phyloP scores from a whole-genome alignment of 768 basidiomycete genomes.

The Suillus bovinus region DNA sequence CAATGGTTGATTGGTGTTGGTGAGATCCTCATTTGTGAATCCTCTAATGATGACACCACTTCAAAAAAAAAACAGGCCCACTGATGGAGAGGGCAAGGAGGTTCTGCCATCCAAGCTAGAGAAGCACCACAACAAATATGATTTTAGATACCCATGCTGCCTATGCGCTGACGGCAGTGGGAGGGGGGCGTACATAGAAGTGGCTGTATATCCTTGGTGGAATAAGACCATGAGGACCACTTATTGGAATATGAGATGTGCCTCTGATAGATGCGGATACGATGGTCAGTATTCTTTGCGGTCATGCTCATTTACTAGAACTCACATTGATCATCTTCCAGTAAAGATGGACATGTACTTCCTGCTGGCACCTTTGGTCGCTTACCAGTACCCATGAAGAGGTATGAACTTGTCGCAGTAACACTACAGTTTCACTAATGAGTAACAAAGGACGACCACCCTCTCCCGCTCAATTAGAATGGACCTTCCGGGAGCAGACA shows the following conservation, averaged over 20 bases:
- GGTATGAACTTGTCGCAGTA: too few species aligned
- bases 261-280: neutral
- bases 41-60: too few species aligned
- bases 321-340: neutral
- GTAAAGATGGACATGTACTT: neutral
- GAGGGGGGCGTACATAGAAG: neutral
- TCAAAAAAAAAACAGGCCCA: neutral
- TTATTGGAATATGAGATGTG: neutral
- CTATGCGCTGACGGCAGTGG: neutral
- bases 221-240: neutral
- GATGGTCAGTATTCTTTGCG: neutral
- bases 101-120: neutral
- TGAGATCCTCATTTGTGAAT: too few species aligned
- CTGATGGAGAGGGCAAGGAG: neutral
- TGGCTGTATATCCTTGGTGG: neutral
- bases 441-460: neutral
- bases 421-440: neutral
- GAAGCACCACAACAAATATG: neutral
- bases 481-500: neutral
- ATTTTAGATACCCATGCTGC: neutral
- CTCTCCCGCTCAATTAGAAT: neutral
- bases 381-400: neutral
- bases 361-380: neutral
- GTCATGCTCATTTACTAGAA: too few species aligned
- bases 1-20: neutral